Conservation (phyloP, 1,139 yeast genomes). For the Magnusiomyces suaveolens region DNA sequence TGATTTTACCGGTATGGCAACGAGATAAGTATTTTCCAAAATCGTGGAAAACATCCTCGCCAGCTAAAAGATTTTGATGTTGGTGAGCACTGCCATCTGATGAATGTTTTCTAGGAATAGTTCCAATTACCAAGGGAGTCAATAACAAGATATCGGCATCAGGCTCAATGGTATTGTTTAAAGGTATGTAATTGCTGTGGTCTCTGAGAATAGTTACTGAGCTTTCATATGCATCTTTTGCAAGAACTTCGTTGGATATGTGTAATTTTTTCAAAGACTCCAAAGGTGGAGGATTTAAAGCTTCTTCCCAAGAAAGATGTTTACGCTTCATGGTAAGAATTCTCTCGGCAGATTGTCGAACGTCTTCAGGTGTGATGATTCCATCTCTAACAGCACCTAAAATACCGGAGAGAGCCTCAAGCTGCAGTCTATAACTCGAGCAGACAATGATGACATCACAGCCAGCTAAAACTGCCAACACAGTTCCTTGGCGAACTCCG, state of each 20-base stretch:
- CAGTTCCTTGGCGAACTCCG: conserved; percentile 59
- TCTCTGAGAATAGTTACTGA: conserved; percentile 52
- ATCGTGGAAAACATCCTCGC: conserved; percentile 49
- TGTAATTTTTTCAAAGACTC: conserved; percentile 32
- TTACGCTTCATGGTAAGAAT: conserved; percentile 39
- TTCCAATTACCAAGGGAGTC: conserved; percentile 40
- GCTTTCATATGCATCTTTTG: conserved; percentile 42
- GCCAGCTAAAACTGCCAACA: conserved; percentile 53
- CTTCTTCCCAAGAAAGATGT: conserved; percentile 42
- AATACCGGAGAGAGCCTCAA: conserved; percentile 50
- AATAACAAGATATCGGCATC: conserved; percentile 38
- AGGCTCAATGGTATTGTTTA: conserved; percentile 37
- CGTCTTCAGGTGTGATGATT: conserved; percentile 41
- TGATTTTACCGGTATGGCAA: conserved; percentile 37
- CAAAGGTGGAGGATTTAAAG: conserved; percentile 32
- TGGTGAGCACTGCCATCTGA: background rate
- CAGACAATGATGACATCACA: conserved; percentile 61
- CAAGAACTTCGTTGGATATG: conserved; percentile 39
- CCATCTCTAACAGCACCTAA: conserved; percentile 47
- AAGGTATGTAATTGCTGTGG: conserved; percentile 44
- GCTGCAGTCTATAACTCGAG: conserved; percentile 47
- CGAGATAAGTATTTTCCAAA: conserved; percentile 27
- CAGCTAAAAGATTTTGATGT: conserved; percentile 24
- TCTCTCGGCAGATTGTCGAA: conserved; percentile 38
- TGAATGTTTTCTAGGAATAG: conserved; percentile 28